Evolutionary conservation across 371 early-diverging fungal genomes (phyloP), one percentile per base, ranked within the genome.

Genomic region (Vittaforma corneae): DNA sequence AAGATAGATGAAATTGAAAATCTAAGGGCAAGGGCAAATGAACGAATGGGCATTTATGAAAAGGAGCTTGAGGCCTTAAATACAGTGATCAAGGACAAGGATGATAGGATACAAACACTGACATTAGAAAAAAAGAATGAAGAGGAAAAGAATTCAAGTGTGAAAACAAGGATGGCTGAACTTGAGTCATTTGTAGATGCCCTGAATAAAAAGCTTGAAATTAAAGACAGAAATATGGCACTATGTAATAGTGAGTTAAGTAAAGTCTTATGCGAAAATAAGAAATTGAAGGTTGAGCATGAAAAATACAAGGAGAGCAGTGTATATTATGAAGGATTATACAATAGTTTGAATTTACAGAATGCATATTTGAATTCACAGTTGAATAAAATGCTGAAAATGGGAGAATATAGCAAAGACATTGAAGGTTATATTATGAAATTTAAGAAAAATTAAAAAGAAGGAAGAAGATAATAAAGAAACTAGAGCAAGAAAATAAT

Each of bases 241-340:
- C 16, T 68, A n/a, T 72, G 75, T 62, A 78, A 72, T 35, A 18
- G 14, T n/a, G 78, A 78, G 45, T 33, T 74, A 6, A 38, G 63
- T 14, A 69, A 67, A 32, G 4, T 74, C 33, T 40, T 74, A 45
- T 28, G 29, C 16, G 62, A 64, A 55, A 54, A 63, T 18, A 74
- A 70, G 50, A 70, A 62, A 50, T 38, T 47, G 1, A 34, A 34
- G 20, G 33, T 24, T 32, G 65, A 68, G 32, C 0, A 63, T 30
- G 63, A 73, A 54, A 65, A 52, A 20, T 47, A 63, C 14, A 63
- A 57, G 40, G 59, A 55, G 14, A 73, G 55, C 18, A 28, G 58
- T n/a, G 37, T 45, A 1, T 73, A 73, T 57, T 73, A 73, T 57
- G 73, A 73, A 37, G 64, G 56, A 40, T 35, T 73, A n/a, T 67